phyloP scores from a whole-genome alignment of 2,329 filamentous ascomycete genomes.

The Epichloe hybrida region DNA sequence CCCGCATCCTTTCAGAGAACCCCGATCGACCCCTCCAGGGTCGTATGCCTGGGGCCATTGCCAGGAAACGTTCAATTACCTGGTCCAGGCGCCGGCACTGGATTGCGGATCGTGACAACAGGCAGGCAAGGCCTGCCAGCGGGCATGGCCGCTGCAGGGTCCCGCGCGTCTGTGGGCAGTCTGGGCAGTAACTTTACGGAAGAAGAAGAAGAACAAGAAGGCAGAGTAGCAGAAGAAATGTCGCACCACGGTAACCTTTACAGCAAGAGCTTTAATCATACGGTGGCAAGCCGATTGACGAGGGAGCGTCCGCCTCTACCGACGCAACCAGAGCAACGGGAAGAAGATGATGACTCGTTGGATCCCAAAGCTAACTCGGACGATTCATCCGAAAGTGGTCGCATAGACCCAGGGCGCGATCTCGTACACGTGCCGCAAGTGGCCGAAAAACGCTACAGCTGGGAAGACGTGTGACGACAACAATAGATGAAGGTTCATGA shows the following conservation, averaged over 20 bases:
- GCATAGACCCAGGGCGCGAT: slow-evolving; percentile 31
- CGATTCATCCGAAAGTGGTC: slow-evolving; percentile 12
- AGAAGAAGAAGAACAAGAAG: slow-evolving; percentile 40
- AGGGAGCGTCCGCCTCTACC: not conserved
- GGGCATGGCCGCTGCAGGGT: slow-evolving; percentile 4
- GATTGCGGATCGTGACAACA: slow-evolving; percentile 5
- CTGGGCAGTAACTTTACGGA: slow-evolving; percentile 45
- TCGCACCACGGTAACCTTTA: slow-evolving; percentile 12
- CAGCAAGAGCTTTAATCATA: not conserved
- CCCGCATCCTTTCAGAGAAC: slow-evolving; percentile 27
- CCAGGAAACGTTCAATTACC: slow-evolving; percentile 31
- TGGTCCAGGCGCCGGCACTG: slow-evolving; percentile 7
- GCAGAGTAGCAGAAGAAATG: slow-evolving; percentile 21
- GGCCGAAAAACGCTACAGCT: slow-evolving; percentile 36
- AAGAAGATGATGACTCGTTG: not conserved
- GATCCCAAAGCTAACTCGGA: not conserved
- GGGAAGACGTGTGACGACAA: slow-evolving; percentile 26
- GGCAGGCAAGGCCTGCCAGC: slow-evolving; percentile 3
- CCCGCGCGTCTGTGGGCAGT: slow-evolving; percentile 20
- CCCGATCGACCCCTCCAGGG: slow-evolving; percentile 37
- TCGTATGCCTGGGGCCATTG: slow-evolving; percentile 41
- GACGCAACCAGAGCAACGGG: not conserved
- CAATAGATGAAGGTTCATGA: not conserved
- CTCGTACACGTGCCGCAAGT: slow-evolving; percentile 38
- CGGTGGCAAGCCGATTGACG: not conserved